A percentile compares a stretch with the other conserved stretches of the same genome.
Evolutionary conservation across 495 filamentous ascomycete species (phyloP).

Genomic region (Corynascus novoguineensis): DNA sequence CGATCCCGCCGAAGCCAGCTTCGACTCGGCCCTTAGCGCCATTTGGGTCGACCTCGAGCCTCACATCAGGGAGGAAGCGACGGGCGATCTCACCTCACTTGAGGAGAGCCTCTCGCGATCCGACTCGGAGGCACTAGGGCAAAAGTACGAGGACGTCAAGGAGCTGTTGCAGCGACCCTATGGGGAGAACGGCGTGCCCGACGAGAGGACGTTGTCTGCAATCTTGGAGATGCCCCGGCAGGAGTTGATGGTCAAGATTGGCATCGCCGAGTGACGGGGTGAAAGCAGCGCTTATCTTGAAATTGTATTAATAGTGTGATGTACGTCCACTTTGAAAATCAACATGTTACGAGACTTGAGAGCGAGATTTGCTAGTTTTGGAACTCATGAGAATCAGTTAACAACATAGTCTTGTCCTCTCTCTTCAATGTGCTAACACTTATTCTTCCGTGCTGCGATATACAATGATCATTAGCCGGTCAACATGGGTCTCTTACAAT

Average conservation of each 20-base stretch:
- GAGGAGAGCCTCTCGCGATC: slow-evolving; percentile 22
- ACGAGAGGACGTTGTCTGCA: slow-evolving; percentile 19
- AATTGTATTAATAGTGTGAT: too few relatives aligned
- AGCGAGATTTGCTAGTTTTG: too few relatives aligned
- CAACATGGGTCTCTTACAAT: too few relatives aligned
- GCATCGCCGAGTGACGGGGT: slow-evolving; percentile 14
- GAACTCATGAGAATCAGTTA: too few relatives aligned
- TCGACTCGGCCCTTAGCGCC: slow-evolving; percentile 22
- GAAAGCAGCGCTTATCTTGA: too few relatives aligned
- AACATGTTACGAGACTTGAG: too few relatives aligned
- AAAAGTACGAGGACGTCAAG: slow-evolving; percentile 27
- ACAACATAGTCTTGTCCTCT: too few relatives aligned
- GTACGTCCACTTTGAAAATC: too few relatives aligned
- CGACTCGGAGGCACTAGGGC: slow-evolving; percentile 21
- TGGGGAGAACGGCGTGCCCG: slow-evolving; percentile 22
- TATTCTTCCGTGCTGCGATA: too few relatives aligned
- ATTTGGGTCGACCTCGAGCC: slow-evolving; percentile 33
- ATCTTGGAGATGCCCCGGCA: slow-evolving; percentile 25
- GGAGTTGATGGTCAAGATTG: slow-evolving; percentile 26
- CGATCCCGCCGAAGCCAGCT: slow-evolving; percentile 19
- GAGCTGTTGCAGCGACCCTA: slow-evolving; percentile 29
- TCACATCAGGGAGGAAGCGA: slow-evolving; percentile 25
- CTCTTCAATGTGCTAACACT: too few relatives aligned
- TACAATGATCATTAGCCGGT: too few relatives aligned
- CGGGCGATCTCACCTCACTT: slow-evolving; percentile 20